phyloP scores from a whole-genome alignment of 768 basidiomycete genomes.

The Melanogaster broomeanus region DNA sequence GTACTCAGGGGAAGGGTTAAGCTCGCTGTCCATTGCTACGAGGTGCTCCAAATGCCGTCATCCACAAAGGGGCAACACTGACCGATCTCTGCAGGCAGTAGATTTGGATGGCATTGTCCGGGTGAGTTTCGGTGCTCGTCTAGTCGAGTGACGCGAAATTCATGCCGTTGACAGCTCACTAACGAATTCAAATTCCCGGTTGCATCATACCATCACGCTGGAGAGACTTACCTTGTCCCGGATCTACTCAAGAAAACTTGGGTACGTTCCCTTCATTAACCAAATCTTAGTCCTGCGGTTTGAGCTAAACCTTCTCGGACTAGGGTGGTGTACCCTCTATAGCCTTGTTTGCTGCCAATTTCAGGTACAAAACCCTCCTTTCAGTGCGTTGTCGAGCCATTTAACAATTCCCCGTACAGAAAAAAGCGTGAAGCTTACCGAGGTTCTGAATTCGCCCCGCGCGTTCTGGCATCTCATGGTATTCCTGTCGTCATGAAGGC shows the following conservation, averaged over 20 bases:
- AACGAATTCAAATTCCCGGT: slow-evolving; percentile 86
- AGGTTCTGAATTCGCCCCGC: slow-evolving; percentile 78
- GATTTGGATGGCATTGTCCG: slow-evolving; percentile 74
- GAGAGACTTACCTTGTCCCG: slow-evolving; percentile 82
- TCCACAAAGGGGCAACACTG: not conserved
- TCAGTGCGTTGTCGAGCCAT: not conserved
- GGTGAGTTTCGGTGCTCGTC: slow-evolving; percentile 40
- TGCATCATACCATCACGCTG: slow-evolving; percentile 77
- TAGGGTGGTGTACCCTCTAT: slow-evolving; percentile 70
- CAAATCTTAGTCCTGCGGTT: not conserved
- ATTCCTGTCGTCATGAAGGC: slow-evolving; percentile 79
- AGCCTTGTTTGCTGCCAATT: slow-evolving; percentile 71
- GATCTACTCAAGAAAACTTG: slow-evolving; percentile 70
- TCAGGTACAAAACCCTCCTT: slow-evolving; percentile 27
- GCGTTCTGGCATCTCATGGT: slow-evolving; percentile 67
- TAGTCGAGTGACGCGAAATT: not conserved
- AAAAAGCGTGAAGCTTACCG: slow-evolving; percentile 84
- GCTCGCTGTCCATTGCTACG: slow-evolving; percentile 39
- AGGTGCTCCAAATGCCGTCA: slow-evolving; percentile 13
- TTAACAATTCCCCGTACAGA: slow-evolving; percentile 31
- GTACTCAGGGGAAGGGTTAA: slow-evolving; percentile 79
- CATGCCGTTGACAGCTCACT: slow-evolving; percentile 48
- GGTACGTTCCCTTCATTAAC: slow-evolving; percentile 36
- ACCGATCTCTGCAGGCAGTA: slow-evolving; percentile 43
- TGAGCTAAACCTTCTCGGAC: not conserved